Evolutionary conservation across 1,139 yeast species (phyloP), one percentile per base, ranked within the genome.

Genomic region (Suhomyces maxii): DNA sequence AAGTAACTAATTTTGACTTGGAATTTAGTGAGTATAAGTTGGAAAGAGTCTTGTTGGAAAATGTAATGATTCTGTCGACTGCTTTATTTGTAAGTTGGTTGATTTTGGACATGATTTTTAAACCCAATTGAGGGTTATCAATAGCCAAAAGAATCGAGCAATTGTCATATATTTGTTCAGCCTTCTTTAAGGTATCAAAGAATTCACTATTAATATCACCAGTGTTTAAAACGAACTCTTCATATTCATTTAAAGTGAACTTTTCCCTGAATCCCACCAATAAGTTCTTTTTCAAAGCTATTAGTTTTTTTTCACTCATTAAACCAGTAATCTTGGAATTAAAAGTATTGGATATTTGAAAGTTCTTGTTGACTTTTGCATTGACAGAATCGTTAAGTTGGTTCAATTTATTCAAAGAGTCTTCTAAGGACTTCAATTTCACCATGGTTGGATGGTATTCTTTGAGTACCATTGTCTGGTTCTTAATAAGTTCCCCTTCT

Each of bases 171-270:
- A 90, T 85, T 30, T 60, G 59, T 55, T 85, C 84, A 11, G 89
- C 85, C 56, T 83, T 84, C 23, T 69, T 65, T 40, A 91, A 68
- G 1, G 82, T 77, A 7, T 60, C 59, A 55, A 89, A 89, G 60
- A 86, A 90, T 37, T 82, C 86, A 2, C 69, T 69, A 49, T 80
- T 79, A 59, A 75, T 54, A 49, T 69, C 69, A 45, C 77, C 63
- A 49, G 61, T 73, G 23, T 64, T 61, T 38, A 85, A 63, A 9
- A 76, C 65, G 58, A 76, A 85, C 48, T 83, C 86, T 55, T 93
- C 97, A 47, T 82, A 79, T 52, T 85, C 93, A 39, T 79, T 79
- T 39, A 93, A 64, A 0, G 91, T 81, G 61, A 88, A 89, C 48
- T 81, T 79, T 6, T 75, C 71, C 52, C 83, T 81, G 59, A 89